Conservation (phyloP, 441 rosid species). For the Gossypium gossypioides region DNA sequence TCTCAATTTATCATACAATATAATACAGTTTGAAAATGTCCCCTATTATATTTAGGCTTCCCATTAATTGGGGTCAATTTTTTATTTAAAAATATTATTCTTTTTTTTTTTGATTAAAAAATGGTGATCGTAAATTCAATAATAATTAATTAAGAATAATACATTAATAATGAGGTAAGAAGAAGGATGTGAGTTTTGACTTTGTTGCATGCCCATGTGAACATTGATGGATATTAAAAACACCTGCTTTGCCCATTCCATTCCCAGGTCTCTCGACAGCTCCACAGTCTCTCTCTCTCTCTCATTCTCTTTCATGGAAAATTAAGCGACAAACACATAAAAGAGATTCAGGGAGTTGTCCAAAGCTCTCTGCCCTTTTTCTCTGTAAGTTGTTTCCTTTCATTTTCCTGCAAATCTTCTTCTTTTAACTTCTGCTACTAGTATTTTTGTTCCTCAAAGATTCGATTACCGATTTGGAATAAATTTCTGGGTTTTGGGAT, state of each 20-base stretch:
- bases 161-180: not conserved
- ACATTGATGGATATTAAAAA: not conserved
- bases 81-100: too few relatives aligned
- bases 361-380: not conserved
- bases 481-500: not conserved
- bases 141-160: not conserved
- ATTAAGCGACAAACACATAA: not conserved
- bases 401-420: not conserved
- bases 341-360: not conserved
- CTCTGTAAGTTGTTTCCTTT: slow-evolving; percentile 2
- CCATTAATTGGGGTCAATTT: too few relatives aligned
- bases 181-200: not conserved
- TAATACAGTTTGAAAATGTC: too few relatives aligned
- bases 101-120: not conserved
- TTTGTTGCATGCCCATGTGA: not conserved
- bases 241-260: not conserved
- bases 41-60: too few relatives aligned
- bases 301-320: not conserved
- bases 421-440: not conserved
- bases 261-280: not conserved
- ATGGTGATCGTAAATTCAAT: not conserved
- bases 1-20: too few relatives aligned
- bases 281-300: not conserved
- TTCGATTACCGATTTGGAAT: not conserved
- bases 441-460: not conserved